Base-by-base conservation (phyloP, 768 basidiomycete species). In the Termitomyces bulborhizus region DNA sequence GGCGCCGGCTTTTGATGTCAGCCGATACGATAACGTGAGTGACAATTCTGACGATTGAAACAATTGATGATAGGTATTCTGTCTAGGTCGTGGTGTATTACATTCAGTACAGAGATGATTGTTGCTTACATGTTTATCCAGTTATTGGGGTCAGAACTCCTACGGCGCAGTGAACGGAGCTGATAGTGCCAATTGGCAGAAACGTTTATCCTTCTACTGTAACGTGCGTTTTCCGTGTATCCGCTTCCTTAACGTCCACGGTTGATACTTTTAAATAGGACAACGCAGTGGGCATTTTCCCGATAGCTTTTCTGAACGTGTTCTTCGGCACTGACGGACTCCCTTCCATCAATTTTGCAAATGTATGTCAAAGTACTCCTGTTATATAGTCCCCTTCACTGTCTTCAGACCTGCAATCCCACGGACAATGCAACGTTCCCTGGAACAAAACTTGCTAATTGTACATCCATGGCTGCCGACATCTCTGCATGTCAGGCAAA, bases 71-170 rank as follows among this genome's bases (percentile, higher is more conserved):
- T 46, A 55, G 40, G 44, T 16, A 18, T 49, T 51, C 55, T 57
- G 16, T 37, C 36, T 16, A 85, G 84, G 75, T 83, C 41, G 84
- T 74, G 36, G 78, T 84, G 82, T 84, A 69, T 37, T 45, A 8
- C 9, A 16, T 21, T n/a, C 21, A 1, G 51, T 39, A 7, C 8
- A 24, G 16, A 29, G 15, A 24, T 34, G 26, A 41, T 39, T 26
- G 59, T n/a, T 37, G 7, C 11, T 36, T 18, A 49, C 16, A 16
- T 41, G 18, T 27, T 40, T 36, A 21, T 32, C 46, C 64, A 85
- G 84, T 32, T 87, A 86, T 65, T 88, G 84, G 84, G 88, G 86
- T 55, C 85, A 89, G 66, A 84, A 88, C 60, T 86, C 86, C 1
- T 85, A 86, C 56, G 86, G 86, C 40, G 86, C 85, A 9, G 72